These are phyloP conservation scores for Coemansia sp. DNA, from an alignment of 192 early-diverging fungal genomes.

Conservation along the genomic window DNA sequence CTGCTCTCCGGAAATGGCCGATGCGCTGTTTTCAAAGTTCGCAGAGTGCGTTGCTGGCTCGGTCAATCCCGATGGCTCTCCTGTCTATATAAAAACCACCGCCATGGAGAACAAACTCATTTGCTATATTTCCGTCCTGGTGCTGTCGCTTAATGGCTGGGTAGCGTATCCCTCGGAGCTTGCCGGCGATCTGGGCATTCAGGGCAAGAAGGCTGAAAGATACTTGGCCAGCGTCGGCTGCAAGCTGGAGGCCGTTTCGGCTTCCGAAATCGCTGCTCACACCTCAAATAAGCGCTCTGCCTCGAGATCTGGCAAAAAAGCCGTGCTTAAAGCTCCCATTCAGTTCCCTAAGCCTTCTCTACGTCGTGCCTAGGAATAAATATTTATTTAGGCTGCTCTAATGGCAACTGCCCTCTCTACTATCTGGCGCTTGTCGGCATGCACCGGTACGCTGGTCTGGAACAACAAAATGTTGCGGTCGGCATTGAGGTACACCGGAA, in stretches of 20 bases:
- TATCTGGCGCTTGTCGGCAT: conserved; percentile 8
- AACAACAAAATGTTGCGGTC: conserved; percentile 64
- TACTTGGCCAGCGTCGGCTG: conserved; percentile 50
- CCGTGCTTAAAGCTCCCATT: conserved; percentile 48
- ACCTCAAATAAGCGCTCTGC: conserved; percentile 15
- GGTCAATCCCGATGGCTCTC: conserved; percentile 45
- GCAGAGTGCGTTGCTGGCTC: conserved; percentile 59
- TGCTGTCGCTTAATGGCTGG: conserved; percentile 72
- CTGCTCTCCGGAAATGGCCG: conserved; percentile 56
- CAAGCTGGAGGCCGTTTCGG: conserved; percentile 40
- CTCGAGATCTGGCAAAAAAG: conserved; percentile 23
- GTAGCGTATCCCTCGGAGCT: conserved; percentile 60
- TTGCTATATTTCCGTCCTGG: conserved; percentile 71
- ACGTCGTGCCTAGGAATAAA: conserved; percentile 5
- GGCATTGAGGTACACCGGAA: conserved; percentile 68
- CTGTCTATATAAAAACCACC: conserved; percentile 55
- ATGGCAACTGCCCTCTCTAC: conserved; percentile 63
- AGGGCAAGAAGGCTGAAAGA: conserved; percentile 33
- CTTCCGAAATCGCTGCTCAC: conserved; percentile 19
- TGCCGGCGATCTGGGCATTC: conserved; percentile 62
- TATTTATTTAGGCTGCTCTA: conserved; percentile 30
- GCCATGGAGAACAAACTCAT: conserved; percentile 71
- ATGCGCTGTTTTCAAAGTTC: conserved; percentile 61
- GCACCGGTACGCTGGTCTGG: conserved; percentile 38
- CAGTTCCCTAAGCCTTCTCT: conserved; percentile 47